A percentile compares a stretch with the other conserved stretches of the same genome.
These are phyloP conservation scores for Massarina eburnea DNA, from an alignment of 2,329 filamentous ascomycete species.

Conservation along the genomic window DNA sequence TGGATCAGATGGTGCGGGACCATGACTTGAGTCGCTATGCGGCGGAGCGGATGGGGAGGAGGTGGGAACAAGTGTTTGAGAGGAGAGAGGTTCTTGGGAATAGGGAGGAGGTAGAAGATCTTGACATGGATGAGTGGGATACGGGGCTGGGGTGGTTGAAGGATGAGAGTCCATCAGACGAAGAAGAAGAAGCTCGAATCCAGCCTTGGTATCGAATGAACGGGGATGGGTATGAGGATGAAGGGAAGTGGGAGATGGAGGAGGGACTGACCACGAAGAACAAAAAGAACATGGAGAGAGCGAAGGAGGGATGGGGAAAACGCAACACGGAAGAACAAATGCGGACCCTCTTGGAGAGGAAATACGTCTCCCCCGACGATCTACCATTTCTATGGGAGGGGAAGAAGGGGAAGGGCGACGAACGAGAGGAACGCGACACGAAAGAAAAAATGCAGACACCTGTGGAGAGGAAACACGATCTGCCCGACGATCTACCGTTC, in stretches of 20 bases:
- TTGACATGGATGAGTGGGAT: constrained; percentile 23
- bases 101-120: constrained; percentile 2
- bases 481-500: constrained; percentile 4
- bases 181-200: too few species aligned
- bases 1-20: constrained; percentile 26
- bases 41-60: constrained; percentile 26
- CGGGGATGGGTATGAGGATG: constrained; percentile 21
- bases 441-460: neutral
- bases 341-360: neutral
- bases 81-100: neutral
- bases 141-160: constrained; percentile 20
- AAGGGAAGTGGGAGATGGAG: constrained; percentile 19
- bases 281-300: neutral
- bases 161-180: too few species aligned
- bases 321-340: neutral
- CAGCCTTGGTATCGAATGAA: too few species aligned
- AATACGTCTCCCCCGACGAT: neutral
- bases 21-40: constrained; percentile 26
- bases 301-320: neutral
- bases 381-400: constrained; percentile 5
- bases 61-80: constrained; percentile 21
- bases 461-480: neutral
- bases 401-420: neutral
- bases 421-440: neutral
- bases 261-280: neutral